A percentile compares a stretch with the other conserved stretches of the same genome.
phyloP scores from a whole-genome alignment of 2,329 filamentous ascomycete genomes.

The Coniochaeta prunicola region DNA sequence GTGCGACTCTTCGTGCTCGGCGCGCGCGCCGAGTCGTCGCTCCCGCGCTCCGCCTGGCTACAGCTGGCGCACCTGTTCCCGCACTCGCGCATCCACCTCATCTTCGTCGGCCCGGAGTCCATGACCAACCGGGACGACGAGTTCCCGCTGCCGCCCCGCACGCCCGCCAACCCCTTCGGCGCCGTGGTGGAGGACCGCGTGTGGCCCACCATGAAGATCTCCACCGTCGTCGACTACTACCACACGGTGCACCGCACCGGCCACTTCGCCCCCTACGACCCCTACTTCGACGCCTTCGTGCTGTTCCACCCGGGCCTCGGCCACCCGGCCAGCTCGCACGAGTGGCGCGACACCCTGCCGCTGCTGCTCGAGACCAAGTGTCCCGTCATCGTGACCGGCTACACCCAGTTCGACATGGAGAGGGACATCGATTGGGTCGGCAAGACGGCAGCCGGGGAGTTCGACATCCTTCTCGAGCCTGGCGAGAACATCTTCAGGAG shows the following conservation, averaged over 20 bases:
- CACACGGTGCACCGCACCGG: constrained; percentile 90
- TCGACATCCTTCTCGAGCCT: constrained; percentile 84
- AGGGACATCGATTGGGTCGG: constrained; percentile 86
- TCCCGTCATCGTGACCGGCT: constrained; percentile 89
- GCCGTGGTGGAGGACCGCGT: constrained; percentile 90
- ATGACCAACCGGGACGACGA: constrained; percentile 93
- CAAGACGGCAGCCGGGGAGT: constrained; percentile 79
- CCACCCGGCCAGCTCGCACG: constrained; percentile 85
- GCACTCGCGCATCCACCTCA: constrained; percentile 78
- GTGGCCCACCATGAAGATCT: constrained; percentile 87
- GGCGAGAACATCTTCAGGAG: constrained; percentile 94
- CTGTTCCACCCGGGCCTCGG: constrained; percentile 95
- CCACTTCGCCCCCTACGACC: constrained; percentile 89
- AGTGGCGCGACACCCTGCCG: constrained; percentile 89
- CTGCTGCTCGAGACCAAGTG: constrained; percentile 91
- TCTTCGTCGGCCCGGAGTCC: constrained; percentile 93
- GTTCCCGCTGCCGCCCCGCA: constrained; percentile 83
- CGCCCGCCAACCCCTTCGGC: constrained; percentile 81
- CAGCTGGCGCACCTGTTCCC: constrained; percentile 94
- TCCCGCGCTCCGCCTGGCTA: constrained; percentile 89
- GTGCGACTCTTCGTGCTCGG: constrained; percentile 90
- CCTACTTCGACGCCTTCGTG: constrained; percentile 97
- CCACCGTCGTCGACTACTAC: constrained; percentile 96
- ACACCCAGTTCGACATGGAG: constrained; percentile 92
- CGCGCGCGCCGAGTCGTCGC: constrained; percentile 92